A percentile compares a stretch with the other conserved stretches of the same genome.
Evolutionary conservation across 192 early-diverging fungal species (phyloP).

Genomic region (Coemansia sp.): DNA sequence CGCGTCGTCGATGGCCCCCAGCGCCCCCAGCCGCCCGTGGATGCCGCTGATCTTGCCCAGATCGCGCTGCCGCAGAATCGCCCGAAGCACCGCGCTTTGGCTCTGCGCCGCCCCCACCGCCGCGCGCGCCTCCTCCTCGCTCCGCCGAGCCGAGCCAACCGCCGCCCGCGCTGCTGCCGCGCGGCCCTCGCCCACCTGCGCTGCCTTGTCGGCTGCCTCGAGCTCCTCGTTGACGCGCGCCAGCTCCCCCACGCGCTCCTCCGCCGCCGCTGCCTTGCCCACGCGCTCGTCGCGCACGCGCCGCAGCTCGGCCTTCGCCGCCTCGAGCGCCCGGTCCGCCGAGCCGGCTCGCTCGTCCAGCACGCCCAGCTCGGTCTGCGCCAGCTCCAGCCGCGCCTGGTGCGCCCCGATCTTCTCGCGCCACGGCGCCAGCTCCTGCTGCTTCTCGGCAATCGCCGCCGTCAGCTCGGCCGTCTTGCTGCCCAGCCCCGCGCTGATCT

Average conservation of each 20-base stretch:
- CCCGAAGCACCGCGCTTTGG: slow-evolving; percentile 67
- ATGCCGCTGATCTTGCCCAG: slow-evolving; percentile 75
- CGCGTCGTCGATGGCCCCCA: slow-evolving; percentile 91
- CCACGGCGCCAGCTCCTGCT: slow-evolving; percentile 86
- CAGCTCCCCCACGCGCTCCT: slow-evolving; percentile 42
- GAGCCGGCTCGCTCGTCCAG: slow-evolving; percentile 65
- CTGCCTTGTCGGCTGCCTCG: slow-evolving; percentile 51
- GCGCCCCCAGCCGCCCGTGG: slow-evolving; percentile 86
- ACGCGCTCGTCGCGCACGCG: slow-evolving; percentile 49
- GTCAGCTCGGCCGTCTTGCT: slow-evolving; percentile 88
- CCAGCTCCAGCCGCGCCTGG: slow-evolving; percentile 74
- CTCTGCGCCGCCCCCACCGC: slow-evolving; percentile 64
- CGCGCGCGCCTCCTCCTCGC: slow-evolving; percentile 69
- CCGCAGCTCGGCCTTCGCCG: slow-evolving; percentile 58
- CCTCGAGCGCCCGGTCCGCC: slow-evolving; percentile 55
- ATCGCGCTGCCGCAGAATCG: slow-evolving; percentile 69
- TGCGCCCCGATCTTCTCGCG: slow-evolving; percentile 76
- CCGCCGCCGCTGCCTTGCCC: slow-evolving; percentile 44
- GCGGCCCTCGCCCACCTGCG: slow-evolving; percentile 40
- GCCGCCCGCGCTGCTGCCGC: slow-evolving; percentile 44
- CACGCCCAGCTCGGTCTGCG: slow-evolving; percentile 78
- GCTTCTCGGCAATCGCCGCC: slow-evolving; percentile 77
- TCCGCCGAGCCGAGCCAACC: slow-evolving; percentile 55
- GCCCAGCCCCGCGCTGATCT: slow-evolving; percentile 75
- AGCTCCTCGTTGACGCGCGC: slow-evolving; percentile 54